A percentile compares a stretch with the other conserved stretches of the same genome.
Conservation (phyloP, 2,329 filamentous ascomycete species). For the Cryphonectria radicalis region DNA sequence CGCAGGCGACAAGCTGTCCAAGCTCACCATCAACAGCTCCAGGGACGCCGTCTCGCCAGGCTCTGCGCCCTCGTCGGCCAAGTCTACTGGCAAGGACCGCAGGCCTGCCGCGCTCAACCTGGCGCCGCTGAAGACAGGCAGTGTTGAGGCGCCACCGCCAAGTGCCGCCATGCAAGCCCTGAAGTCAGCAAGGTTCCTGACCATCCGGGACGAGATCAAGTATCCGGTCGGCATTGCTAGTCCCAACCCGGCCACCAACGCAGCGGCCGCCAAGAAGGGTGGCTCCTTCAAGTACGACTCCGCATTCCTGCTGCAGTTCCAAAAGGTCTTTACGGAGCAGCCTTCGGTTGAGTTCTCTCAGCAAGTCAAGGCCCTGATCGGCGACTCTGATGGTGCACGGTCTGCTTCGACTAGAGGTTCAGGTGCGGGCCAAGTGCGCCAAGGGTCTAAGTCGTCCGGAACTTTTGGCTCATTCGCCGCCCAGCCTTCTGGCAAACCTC, state of each 20-base stretch:
- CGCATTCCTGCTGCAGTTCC: slow-evolving; percentile 94
- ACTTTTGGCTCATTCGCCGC: slow-evolving; percentile 69
- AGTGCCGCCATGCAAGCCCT: slow-evolving; percentile 92
- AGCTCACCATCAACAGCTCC: slow-evolving; percentile 49
- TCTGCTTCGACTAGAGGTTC: slow-evolving; percentile 63
- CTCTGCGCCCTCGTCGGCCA: slow-evolving; percentile 40
- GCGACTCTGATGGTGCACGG: slow-evolving; percentile 71
- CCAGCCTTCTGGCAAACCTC: slow-evolving; percentile 56
- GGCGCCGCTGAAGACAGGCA: slow-evolving; percentile 77
- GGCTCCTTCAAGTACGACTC: slow-evolving; percentile 93
- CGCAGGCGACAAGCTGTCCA: slow-evolving; percentile 55
- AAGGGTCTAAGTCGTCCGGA: slow-evolving; percentile 56
- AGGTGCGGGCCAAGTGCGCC: slow-evolving; percentile 40
- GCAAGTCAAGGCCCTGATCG: slow-evolving; percentile 85
- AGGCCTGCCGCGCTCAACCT: slow-evolving; percentile 92
- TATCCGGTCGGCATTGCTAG: slow-evolving; percentile 86
- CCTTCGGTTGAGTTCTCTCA: slow-evolving; percentile 91
- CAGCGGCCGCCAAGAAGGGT: slow-evolving; percentile 76
- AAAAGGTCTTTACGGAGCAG: slow-evolving; percentile 94
- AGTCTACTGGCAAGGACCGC: slow-evolving; percentile 54
- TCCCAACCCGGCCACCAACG: slow-evolving; percentile 89
- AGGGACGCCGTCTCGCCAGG: slow-evolving; percentile 18
- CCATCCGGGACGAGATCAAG: slow-evolving; percentile 74
- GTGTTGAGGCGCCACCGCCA: slow-evolving; percentile 87
- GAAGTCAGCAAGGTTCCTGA: slow-evolving; percentile 87